Base-by-base conservation (phyloP, 495 filamentous ascomycete genomes). In the Talaromyces thailandensis region DNA sequence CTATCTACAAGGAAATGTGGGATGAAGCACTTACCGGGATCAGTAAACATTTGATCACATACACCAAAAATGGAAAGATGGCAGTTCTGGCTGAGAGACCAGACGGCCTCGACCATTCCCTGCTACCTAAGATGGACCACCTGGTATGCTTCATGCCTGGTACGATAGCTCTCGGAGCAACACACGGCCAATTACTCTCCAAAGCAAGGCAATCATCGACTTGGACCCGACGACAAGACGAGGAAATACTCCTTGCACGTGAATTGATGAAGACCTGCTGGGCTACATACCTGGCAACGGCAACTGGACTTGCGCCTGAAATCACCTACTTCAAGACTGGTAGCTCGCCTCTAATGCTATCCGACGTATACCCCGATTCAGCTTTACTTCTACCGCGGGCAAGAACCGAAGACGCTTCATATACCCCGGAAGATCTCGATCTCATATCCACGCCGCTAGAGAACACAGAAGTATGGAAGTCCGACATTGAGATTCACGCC, bases 241-340 rank as follows among this genome's bases (percentile, higher is more conserved):
- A 89, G 59, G 91, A 97, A 69, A 90, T 99, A 71, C 73, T 83
- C 50, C 83, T 99, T 16, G 89, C 94, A 14, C 82, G 83, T 62
- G 92, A 98, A 75, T 78, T 99, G 58, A 96, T 90, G 82, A 92
- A 96, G 52, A 98, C 94, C 11, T 99, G 94, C 81, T 96, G 92
- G 88, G 92, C 90, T 66, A 97, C 95, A 84, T 98, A 99, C 75
- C 85, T 88, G 63, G 86, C 79, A 56, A 97, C 91, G 60, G 81
- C 84, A 8, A 97, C 93, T 2, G 93, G 92, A 1, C 85, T 99
- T 2, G 94, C 94, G 0, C 86, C 89, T 1, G 94, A 99, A 73
- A 98, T 98, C 68, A 86, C 90, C 0, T 89, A 93, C 73, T 98
- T 98, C 73, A 79, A 90, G 37, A 79, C 93, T 43, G 79, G 85